Percentiles rank a stretch among this genome's conserved stretches.
These are phyloP conservation scores for Penicillium oxalicum DNA, from an alignment of 2,329 filamentous ascomycete genomes.

Conservation along the genomic window DNA sequence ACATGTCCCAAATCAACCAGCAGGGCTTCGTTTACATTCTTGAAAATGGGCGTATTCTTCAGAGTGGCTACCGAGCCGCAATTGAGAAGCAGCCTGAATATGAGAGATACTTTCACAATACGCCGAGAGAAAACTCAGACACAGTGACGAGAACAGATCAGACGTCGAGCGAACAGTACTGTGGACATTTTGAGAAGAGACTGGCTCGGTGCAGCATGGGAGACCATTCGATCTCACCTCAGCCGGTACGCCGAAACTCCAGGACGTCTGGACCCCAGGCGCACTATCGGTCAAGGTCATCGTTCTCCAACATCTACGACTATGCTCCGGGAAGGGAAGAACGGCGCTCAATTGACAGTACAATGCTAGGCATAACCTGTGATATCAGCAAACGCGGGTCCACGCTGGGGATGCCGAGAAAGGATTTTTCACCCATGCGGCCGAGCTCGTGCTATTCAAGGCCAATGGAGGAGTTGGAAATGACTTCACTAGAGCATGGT, in stretches of 20 bases:
- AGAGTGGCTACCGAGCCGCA: conserved; percentile 59
- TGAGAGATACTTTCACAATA: conserved; percentile 15
- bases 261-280: conserved; percentile 10
- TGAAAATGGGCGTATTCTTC: conserved; percentile 61
- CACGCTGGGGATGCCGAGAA: not conserved
- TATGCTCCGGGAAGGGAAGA: not conserved
- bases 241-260: conserved; percentile 1
- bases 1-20: conserved; percentile 66
- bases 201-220: not conserved
- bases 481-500: conserved; percentile 5
- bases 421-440: not conserved
- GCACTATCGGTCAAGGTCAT: conserved; percentile 8
- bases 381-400: conserved; percentile 3
- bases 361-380: not conserved
- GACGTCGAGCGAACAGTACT: not conserved
- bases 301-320: conserved; percentile 9
- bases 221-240: not conserved
- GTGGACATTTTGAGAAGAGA: not conserved
- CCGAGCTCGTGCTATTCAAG: not conserved
- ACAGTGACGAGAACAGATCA: too few species aligned
- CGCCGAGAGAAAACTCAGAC: not conserved
- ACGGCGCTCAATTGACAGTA: not conserved
- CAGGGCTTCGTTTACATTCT: conserved; percentile 77
- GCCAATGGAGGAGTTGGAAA: conserved; percentile 8
- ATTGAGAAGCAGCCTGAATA: conserved; percentile 40